Evolutionary conservation across 768 basidiomycete species (phyloP), one percentile per base, ranked within the genome.

Genomic region (Albatrellus ellisii): DNA sequence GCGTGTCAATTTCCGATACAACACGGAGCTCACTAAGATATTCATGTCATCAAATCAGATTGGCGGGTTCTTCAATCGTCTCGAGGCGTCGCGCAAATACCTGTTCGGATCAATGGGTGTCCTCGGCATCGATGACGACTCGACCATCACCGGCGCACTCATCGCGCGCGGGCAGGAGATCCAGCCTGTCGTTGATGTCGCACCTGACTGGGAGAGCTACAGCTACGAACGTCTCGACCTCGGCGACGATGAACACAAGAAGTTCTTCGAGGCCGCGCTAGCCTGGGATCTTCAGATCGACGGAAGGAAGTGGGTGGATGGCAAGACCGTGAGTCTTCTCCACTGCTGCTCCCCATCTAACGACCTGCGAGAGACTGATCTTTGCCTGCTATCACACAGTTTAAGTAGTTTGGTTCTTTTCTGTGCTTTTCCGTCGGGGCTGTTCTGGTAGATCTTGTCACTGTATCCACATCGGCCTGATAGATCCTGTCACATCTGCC

Each of bases 1-100:
- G 85, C 74, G 85, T 44, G 78, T 90, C 42, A 86, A 89, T 68
- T 99, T 87, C 80, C 95, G 94, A 69, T 98, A 94, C 77, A 86
- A 86, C 65, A 69, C 79, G 17, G 92, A 95, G 63, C 78, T 97
- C 49, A 90, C 90, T 17, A 77, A 79, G 62, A 74, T 73, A 40
- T 97, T 88, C 75, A 97, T 89, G 91, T 91, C 88, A 46, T 74
- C 77, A 47, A 97, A 97, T 73, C 86, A 84, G 62, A 77, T 95
- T 56, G 76, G 77, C 45, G 94, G 94, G 14, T 90, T 94, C 79
- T 97, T 92, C 76, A 87, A 92, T 73, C 88, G 95, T 44, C 78
- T 99, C 7, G 95, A 98, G 67, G 95, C 78, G 8, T 90, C 91
- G 18, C 82, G 94, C 63, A 94, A 95, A 63, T 94, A 95, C 70